Conservation (phyloP, 169 alveolate species). For the Plasmodium malariae region DNA sequence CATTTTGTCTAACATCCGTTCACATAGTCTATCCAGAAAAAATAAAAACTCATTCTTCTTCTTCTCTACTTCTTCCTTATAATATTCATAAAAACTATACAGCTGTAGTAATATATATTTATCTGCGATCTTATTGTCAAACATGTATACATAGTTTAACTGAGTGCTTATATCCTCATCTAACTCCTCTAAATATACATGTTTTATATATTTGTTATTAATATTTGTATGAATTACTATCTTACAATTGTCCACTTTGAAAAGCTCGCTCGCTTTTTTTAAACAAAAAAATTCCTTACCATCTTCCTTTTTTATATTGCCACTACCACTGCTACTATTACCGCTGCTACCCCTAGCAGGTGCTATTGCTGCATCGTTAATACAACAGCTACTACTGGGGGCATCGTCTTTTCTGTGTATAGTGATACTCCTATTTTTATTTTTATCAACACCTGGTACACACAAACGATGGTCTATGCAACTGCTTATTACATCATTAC, state of each 20-base stretch:
- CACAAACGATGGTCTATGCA: too few species aligned
- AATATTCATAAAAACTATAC: slow-evolving; percentile 34
- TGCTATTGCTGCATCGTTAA: not conserved
- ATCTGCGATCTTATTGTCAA: slow-evolving; percentile 21
- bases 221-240: slow-evolving; percentile 59
- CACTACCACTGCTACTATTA: not conserved
- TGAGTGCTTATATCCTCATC: slow-evolving; percentile 11
- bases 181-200: slow-evolving; percentile 50
- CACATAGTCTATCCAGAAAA: slow-evolving; percentile 58
- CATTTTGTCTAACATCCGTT: slow-evolving; percentile 23
- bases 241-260: slow-evolving; percentile 20
- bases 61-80: slow-evolving; percentile 7
- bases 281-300: not conserved
- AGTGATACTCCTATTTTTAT: too few species aligned
- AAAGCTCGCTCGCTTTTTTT: not conserved
- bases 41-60: slow-evolving; percentile 44
- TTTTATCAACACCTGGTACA: too few species aligned
- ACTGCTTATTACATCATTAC: too few species aligned
- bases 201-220: slow-evolving; percentile 41
- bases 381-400: too few species aligned
- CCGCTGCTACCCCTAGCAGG: not conserved
- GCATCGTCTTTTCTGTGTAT: too few species aligned
- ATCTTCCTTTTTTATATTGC: not conserved
- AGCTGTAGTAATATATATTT: slow-evolving; percentile 13
- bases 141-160: slow-evolving; percentile 49